Conservation (phyloP, 306 rosid genomes). For the Cyclanthera cordifolia region DNA sequence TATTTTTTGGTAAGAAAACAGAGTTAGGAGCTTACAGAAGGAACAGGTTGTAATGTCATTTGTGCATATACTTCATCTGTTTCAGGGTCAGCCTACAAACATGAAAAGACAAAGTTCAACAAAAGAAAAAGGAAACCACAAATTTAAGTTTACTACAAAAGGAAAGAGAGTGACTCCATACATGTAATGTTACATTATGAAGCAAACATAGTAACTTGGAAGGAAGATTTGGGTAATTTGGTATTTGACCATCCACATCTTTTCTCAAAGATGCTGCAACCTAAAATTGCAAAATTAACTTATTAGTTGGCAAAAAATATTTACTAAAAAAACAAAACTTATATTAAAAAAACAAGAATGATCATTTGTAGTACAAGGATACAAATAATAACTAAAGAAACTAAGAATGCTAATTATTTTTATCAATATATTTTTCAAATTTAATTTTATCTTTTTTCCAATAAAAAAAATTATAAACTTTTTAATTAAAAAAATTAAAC, state of each 20-base stretch:
- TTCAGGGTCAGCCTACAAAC: constrained; percentile 75
- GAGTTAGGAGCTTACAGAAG: constrained; percentile 41
- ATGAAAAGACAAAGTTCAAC: constrained; percentile 4
- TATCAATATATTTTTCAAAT: background rate
- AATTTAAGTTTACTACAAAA: background rate
- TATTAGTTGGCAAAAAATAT: background rate
- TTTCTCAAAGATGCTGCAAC: constrained; percentile 87
- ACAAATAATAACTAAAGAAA: background rate
- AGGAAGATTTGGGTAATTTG: constrained; percentile 75
- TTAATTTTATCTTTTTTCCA: background rate
- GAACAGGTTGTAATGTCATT: constrained; percentile 82
- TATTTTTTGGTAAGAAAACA: background rate
- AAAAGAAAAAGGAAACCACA: background rate
- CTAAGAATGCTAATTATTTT: background rate
- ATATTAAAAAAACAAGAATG: too few species aligned
- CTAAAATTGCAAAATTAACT: constrained; percentile 27
- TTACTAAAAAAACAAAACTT: background rate
- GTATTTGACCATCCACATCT: constrained; percentile 66
- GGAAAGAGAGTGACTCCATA: constrained; percentile 17
- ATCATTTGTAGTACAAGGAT: background rate
- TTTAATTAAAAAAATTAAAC: background rate
- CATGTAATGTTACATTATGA: constrained; percentile 80
- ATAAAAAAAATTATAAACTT: background rate
- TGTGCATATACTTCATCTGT: constrained; percentile 92
- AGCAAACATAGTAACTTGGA: constrained; percentile 72